These are phyloP conservation scores for Hura crepitans DNA, from an alignment of 441 rosid species.

Conservation along the genomic window DNA sequence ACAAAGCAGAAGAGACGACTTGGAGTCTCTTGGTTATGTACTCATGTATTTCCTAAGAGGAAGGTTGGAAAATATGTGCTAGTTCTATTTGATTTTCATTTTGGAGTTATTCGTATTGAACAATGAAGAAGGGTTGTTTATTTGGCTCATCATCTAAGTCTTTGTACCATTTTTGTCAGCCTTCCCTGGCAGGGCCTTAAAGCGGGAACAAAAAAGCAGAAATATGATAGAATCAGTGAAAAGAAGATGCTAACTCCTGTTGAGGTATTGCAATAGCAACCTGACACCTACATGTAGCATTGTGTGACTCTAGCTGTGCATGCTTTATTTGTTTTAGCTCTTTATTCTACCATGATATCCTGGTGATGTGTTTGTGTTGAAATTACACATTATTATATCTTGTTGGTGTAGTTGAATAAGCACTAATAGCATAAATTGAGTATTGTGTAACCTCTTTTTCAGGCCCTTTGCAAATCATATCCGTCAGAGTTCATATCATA, in stretches of 20 bases:
- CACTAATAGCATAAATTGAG: not conserved
- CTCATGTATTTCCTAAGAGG: slow-evolving; percentile 82
- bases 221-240: slow-evolving; percentile 77
- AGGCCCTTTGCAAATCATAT: slow-evolving; percentile 88
- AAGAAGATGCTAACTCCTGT: slow-evolving; percentile 71
- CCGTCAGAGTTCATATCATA: slow-evolving; percentile 85
- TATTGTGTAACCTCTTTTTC: slow-evolving; percentile 21
- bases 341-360: not conserved
- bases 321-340: not conserved
- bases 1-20: slow-evolving; percentile 83
- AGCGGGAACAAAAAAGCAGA: slow-evolving; percentile 87
- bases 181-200: slow-evolving; percentile 89
- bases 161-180: slow-evolving; percentile 35
- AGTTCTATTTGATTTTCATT: slow-evolving; percentile 19
- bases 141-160: slow-evolving; percentile 15
- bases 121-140: not conserved
- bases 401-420: not conserved
- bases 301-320: not conserved
- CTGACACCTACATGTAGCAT: not conserved
- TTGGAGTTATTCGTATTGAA: not conserved
- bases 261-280: slow-evolving; percentile 43
- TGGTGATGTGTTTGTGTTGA: not conserved
- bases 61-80: slow-evolving; percentile 39
- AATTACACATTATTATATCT: not conserved
- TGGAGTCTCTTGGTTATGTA: slow-evolving; percentile 79